phyloP scores from a whole-genome alignment of 2,329 filamentous ascomycete genomes.

The Nemania bipapillata region DNA sequence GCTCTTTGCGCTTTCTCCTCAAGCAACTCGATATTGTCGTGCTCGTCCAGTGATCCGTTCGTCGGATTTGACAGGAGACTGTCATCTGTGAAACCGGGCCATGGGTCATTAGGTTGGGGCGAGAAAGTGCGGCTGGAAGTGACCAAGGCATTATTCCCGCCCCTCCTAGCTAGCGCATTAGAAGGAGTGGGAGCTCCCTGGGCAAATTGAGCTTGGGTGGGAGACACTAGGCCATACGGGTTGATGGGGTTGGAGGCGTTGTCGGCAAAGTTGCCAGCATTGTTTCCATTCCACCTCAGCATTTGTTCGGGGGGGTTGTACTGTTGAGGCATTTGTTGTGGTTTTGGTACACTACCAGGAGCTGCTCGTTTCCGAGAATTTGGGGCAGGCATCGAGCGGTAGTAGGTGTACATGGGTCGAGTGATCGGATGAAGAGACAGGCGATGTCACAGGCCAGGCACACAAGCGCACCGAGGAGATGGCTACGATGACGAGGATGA shows the following conservation, averaged over 20 bases:
- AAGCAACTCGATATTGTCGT: slow-evolving; percentile 80
- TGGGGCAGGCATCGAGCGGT: slow-evolving; percentile 49
- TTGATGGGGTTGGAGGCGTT: slow-evolving; percentile 51
- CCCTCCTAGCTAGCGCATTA: slow-evolving; percentile 64
- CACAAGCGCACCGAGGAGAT: not conserved
- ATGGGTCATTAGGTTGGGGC: slow-evolving; percentile 51
- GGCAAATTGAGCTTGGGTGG: slow-evolving; percentile 52
- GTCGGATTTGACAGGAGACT: slow-evolving; percentile 55
- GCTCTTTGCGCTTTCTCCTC: slow-evolving; percentile 82
- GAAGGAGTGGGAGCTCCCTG: slow-evolving; percentile 53
- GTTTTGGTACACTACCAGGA: slow-evolving; percentile 49
- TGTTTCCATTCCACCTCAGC: slow-evolving; percentile 64
- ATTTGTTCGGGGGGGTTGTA: slow-evolving; percentile 61
- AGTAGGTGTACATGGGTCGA: slow-evolving; percentile 48
- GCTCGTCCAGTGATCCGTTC: slow-evolving; percentile 59
- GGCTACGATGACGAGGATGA: not conserved
- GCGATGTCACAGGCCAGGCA: not conserved
- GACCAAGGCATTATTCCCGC: slow-evolving; percentile 63
- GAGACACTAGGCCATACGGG: slow-evolving; percentile 48
- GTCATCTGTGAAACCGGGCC: slow-evolving; percentile 58
- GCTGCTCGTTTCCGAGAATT: slow-evolving; percentile 52
- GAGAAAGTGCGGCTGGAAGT: slow-evolving; percentile 49
- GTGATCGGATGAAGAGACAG: slow-evolving; percentile 25
- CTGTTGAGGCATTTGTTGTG: slow-evolving; percentile 57
- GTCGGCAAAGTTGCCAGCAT: slow-evolving; percentile 50